Conservation (phyloP, 2,329 filamentous ascomycete genomes). For the Blumeria hordei region DNA sequence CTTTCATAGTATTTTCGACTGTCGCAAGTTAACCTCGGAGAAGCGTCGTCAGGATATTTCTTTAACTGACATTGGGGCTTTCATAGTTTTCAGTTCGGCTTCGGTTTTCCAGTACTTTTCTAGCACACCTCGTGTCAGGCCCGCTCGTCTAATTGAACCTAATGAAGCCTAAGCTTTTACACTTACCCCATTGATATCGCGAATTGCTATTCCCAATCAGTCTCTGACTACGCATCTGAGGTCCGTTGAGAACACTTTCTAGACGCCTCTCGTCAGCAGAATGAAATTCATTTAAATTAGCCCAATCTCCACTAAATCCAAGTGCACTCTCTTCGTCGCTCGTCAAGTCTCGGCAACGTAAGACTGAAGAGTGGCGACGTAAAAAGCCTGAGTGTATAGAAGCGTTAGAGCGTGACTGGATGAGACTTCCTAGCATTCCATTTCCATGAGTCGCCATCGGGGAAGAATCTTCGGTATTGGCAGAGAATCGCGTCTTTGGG, state of each 20-base stretch:
- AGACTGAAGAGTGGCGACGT: conserved; percentile 6
- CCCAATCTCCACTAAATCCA: neutral
- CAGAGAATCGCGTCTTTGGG: conserved; percentile 9
- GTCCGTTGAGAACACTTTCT: conserved; percentile 31
- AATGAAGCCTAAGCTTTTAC: neutral
- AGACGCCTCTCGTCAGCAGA: conserved; percentile 30
- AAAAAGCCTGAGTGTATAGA: conserved; percentile 5
- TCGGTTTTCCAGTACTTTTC: conserved; percentile 68
- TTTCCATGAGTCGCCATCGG: conserved; percentile 14
- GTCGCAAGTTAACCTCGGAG: no score
- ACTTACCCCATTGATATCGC: conserved; percentile 31
- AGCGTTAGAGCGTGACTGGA: conserved; percentile 11
- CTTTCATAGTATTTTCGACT: conserved; percentile 70
- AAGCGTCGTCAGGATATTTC: no score
- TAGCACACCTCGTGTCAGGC: conserved; percentile 1
- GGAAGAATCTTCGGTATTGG: conserved; percentile 11
- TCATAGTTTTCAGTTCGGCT: conserved; percentile 46
- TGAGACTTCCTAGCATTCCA: conserved; percentile 11
- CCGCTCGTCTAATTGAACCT: neutral
- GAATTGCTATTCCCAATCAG: conserved; percentile 78
- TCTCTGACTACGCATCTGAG: conserved; percentile 58
- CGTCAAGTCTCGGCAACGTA: conserved; percentile 5
- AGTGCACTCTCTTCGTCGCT: conserved; percentile 10
- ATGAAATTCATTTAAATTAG: conserved; percentile 7
- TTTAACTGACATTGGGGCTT: conserved; percentile 35